phyloP scores from a whole-genome alignment of 2,329 filamentous ascomycete species.

The Aureobasidium sp. region DNA sequence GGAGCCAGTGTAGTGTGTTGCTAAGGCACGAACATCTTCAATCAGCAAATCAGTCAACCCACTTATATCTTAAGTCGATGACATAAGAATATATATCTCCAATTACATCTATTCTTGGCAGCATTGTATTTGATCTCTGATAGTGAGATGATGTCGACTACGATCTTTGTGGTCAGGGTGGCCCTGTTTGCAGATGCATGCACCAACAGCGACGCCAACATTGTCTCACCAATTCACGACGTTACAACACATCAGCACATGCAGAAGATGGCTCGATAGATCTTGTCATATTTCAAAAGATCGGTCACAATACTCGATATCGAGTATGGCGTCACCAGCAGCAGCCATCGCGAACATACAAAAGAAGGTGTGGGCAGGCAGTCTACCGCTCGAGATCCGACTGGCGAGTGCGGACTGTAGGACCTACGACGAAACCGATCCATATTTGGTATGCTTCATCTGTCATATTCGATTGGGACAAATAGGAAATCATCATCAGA shows the following conservation, averaged over 20 bases:
- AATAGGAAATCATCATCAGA: too few species aligned
- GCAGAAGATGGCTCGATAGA: not conserved
- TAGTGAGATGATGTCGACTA: not conserved
- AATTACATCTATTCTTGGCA: too few species aligned
- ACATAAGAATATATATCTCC: too few species aligned
- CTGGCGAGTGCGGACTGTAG: slow-evolving; percentile 54
- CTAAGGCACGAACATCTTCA: not conserved
- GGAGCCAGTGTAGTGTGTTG: not conserved
- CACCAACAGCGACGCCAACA: not conserved
- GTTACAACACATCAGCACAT: not conserved
- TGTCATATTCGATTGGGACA: too few species aligned
- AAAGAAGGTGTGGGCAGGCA: slow-evolving; percentile 52
- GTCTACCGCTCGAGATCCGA: slow-evolving; percentile 53
- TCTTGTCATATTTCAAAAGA: not conserved
- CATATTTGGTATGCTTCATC: slow-evolving; percentile 47
- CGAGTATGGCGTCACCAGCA: not conserved
- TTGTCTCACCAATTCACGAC: not conserved
- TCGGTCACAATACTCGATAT: not conserved
- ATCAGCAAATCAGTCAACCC: too few species aligned
- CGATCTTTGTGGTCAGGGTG: not conserved
- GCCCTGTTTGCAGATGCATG: not conserved
- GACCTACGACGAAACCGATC: slow-evolving; percentile 52
- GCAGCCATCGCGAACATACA: slow-evolving; percentile 32
- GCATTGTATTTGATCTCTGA: too few species aligned
- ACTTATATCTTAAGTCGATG: too few species aligned